Conservation (phyloP, 2,329 filamentous ascomycete genomes). For the Verticillium dahliae region DNA sequence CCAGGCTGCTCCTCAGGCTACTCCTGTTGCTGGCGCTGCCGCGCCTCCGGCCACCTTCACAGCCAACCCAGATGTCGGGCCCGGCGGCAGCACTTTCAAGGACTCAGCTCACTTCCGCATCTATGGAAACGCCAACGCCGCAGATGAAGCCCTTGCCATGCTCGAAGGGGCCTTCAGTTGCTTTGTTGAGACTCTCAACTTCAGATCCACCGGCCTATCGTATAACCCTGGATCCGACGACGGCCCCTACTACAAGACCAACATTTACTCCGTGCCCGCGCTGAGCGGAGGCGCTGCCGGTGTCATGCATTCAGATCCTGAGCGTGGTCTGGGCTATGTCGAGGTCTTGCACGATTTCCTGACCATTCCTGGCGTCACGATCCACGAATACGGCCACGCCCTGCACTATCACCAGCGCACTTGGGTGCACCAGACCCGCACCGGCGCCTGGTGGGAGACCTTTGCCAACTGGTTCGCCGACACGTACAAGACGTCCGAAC, state of each 20-base stretch:
- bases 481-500: constrained; percentile 35
- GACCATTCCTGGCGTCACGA: constrained; percentile 29
- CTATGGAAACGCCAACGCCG: constrained; percentile 19
- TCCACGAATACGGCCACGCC: constrained; percentile 44
- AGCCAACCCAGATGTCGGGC: constrained; percentile 22
- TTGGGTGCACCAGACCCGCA: constrained; percentile 37
- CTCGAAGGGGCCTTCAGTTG: constrained; percentile 39
- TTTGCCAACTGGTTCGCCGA: constrained; percentile 44
- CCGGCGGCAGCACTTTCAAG: constrained; percentile 21
- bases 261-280: constrained; percentile 32
- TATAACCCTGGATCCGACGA: constrained; percentile 23
- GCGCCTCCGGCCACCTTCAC: constrained; percentile 17
- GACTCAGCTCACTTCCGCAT: constrained; percentile 34
- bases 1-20: not conserved
- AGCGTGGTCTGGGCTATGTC: constrained; percentile 32
- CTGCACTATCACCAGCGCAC: constrained; percentile 36
- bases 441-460: constrained; percentile 45
- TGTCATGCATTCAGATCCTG: constrained; percentile 31
- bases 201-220: constrained; percentile 30
- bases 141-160: constrained; percentile 24
- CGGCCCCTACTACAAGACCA: constrained; percentile 38
- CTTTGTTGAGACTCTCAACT: constrained; percentile 28
- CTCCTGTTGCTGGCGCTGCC: constrained; percentile 22
- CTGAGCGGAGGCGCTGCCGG: constrained; percentile 30
- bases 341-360: constrained; percentile 34